phyloP scores from a whole-genome alignment of 1,284 basidiomycete genomes.

The Fomitopsis pinicola region DNA sequence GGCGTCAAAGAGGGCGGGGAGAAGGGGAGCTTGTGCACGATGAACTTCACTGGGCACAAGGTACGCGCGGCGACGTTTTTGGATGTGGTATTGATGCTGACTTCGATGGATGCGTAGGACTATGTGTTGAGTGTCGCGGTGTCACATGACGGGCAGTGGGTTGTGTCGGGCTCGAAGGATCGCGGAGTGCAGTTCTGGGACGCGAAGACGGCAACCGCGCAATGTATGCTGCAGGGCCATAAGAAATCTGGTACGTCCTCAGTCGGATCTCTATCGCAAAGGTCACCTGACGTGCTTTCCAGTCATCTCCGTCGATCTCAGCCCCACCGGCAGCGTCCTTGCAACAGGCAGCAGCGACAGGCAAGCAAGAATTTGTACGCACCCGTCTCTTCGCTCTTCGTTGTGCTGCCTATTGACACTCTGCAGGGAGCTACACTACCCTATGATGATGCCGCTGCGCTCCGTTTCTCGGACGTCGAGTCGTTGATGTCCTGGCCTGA shows the following conservation, averaged over 20 bases:
- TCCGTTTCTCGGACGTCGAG: no score
- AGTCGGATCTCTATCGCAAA: neutral
- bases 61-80: slow-evolving; percentile 29
- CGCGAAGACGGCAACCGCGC: slow-evolving; percentile 58
- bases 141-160: slow-evolving; percentile 70
- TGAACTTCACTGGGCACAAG: slow-evolving; percentile 70
- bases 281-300: slow-evolving; percentile 7
- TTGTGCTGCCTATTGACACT: neutral
- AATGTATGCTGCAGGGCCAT: slow-evolving; percentile 80
- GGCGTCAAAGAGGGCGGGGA: slow-evolving; percentile 30
- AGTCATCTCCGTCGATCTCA: slow-evolving; percentile 84
- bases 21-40: slow-evolving; percentile 47
- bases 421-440: slow-evolving; percentile 23
- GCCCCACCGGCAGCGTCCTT: slow-evolving; percentile 66
- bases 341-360: slow-evolving; percentile 85
- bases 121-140: slow-evolving; percentile 63
- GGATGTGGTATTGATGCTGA: neutral
- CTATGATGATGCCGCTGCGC: slow-evolving; percentile 3
- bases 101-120: slow-evolving; percentile 31
- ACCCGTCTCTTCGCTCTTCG: neutral
- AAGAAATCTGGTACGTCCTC: slow-evolving; percentile 67
- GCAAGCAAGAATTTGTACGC: slow-evolving; percentile 73
- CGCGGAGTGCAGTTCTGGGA: slow-evolving; percentile 79
- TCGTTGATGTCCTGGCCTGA: no score
- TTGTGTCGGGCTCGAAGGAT: slow-evolving; percentile 78